Evolutionary conservation across 1,284 basidiomycete genomes (phyloP).

Genomic region (Phenoliferia sp.): DNA sequence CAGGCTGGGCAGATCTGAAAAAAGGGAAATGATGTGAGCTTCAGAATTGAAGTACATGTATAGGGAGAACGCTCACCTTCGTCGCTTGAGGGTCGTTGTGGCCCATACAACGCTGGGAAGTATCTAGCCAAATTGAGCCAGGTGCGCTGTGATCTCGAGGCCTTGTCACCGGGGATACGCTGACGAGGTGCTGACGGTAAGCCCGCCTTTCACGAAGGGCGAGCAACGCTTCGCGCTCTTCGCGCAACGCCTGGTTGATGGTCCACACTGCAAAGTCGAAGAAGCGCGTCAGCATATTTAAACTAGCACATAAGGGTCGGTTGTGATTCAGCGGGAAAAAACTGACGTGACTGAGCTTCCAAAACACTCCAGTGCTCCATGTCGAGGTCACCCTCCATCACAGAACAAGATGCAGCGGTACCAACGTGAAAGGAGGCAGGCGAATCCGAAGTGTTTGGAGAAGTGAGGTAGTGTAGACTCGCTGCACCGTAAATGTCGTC

Average conservation of each 20-base stretch:
- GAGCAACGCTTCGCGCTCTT: not conserved
- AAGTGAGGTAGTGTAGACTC: too few species aligned
- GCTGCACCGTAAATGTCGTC: too few species aligned
- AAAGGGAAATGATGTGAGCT: not conserved
- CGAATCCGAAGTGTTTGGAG: too few species aligned
- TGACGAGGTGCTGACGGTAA: not conserved
- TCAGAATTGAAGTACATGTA: too few species aligned
- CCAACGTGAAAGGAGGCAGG: not conserved
- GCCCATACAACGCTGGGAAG: too few species aligned
- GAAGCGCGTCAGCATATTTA: not conserved
- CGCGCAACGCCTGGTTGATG: not conserved
- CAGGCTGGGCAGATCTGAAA: not conserved
- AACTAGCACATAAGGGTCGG: not conserved
- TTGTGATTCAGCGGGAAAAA: too few species aligned
- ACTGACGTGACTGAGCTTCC: not conserved
- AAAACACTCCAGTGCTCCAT: not conserved
- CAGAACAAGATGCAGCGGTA: too few species aligned
- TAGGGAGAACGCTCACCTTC: too few species aligned
- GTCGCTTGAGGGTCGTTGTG: too few species aligned
- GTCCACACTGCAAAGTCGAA: not conserved
- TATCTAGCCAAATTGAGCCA: too few species aligned
- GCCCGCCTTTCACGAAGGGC: not conserved
- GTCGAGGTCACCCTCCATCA: not conserved
- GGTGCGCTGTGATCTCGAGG: too few species aligned
- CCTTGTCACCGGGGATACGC: too few species aligned